These are phyloP conservation scores for Scedosporium dehoogii DNA, from an alignment of 2,329 filamentous ascomycete genomes.

Conservation along the genomic window DNA sequence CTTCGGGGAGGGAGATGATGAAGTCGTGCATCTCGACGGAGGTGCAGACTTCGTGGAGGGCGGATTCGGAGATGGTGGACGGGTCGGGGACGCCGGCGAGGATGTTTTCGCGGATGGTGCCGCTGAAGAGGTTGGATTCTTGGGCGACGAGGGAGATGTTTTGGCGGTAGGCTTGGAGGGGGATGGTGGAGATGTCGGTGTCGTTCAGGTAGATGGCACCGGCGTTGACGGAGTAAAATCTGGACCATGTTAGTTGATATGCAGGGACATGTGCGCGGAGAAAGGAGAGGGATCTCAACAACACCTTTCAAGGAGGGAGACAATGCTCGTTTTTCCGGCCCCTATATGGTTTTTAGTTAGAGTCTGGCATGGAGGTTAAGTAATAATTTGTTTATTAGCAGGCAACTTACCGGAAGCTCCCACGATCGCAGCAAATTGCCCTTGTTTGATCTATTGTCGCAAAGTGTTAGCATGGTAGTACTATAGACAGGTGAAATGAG, in stretches of 20 bases:
- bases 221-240: conserved; percentile 29
- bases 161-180: conserved; percentile 39
- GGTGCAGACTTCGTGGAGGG: conserved; percentile 20
- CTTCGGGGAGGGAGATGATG: conserved; percentile 54
- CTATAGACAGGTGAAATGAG: too few relatives aligned
- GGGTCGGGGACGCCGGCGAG: conserved; percentile 28
- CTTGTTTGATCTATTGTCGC: conserved; percentile 7
- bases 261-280: background rate
- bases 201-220: conserved; percentile 37
- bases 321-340: conserved; percentile 19
- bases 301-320: conserved; percentile 19
- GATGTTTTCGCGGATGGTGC: conserved; percentile 60
- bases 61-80: background rate
- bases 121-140: conserved; percentile 30
- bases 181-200: conserved; percentile 29
- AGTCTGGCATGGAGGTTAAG: background rate
- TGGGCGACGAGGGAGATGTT: conserved; percentile 47
- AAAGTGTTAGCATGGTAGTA: background rate
- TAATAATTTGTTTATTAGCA: background rate
- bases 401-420: conserved; percentile 6
- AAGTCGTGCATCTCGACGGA: conserved; percentile 66
- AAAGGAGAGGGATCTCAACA: background rate
- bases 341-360: background rate
- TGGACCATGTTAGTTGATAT: background rate
- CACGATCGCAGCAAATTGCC: conserved; percentile 10